Percentiles rank a stretch among this genome's conserved stretches.
These are phyloP conservation scores for Helianthus tuberosus DNA, from an alignment of 129 eudicot species.

Conservation along the genomic window DNA sequence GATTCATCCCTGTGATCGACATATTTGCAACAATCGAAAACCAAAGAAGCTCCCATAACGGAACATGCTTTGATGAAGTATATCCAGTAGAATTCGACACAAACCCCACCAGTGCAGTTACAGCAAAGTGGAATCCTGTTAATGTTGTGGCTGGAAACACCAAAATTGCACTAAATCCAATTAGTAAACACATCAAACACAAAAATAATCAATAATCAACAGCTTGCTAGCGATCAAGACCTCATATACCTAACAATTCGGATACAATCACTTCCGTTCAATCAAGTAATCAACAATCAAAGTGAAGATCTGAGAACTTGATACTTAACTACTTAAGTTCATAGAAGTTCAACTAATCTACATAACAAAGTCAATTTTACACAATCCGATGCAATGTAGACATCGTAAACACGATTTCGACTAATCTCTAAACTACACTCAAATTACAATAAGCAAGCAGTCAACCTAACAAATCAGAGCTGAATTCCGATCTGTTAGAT, in stretches of 20 bases:
- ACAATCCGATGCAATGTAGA: constrained; percentile 6
- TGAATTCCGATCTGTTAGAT: background rate
- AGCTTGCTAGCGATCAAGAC: background rate
- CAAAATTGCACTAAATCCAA: constrained; percentile 14
- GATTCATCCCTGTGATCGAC: constrained; percentile 93
- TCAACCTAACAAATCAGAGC: background rate
- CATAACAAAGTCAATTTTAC: constrained; percentile 1
- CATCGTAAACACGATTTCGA: constrained; percentile 3
- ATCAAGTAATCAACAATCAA: background rate
- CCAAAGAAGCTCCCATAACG: constrained; percentile 90
- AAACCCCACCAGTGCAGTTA: constrained; percentile 80
- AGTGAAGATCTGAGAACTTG: constrained; percentile 10
- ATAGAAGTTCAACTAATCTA: constrained; percentile 10
- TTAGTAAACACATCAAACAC: constrained; percentile 15
- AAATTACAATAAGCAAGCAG: background rate
- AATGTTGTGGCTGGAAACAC: constrained; percentile 76
- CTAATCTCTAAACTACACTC: constrained; percentile 5
- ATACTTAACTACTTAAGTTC: background rate
- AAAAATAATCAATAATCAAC: background rate
- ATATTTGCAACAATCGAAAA: constrained; percentile 83
- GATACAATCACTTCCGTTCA: background rate
- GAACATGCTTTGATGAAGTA: constrained; percentile 80
- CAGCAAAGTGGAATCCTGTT: constrained; percentile 86
- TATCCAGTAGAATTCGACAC: constrained; percentile 82
- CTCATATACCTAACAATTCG: background rate